phyloP scores from a whole-genome alignment of 2,329 filamentous ascomycete species.

The Aspergillus sp. region DNA sequence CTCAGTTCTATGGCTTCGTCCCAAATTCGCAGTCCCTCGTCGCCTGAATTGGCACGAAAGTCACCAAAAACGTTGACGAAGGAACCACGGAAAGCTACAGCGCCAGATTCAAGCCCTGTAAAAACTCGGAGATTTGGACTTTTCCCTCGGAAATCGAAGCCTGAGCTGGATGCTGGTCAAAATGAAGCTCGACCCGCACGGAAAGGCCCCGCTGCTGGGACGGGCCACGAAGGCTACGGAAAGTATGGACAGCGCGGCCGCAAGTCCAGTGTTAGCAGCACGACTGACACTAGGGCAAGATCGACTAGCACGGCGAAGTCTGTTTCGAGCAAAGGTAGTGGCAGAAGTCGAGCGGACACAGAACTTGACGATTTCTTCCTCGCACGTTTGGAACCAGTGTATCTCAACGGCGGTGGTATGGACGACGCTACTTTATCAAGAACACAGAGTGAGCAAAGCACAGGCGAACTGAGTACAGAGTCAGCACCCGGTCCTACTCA shows the following conservation, averaged over 20 bases:
- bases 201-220: conserved; percentile 86
- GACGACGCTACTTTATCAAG: conserved; percentile 33
- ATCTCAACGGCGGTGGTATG: conserved; percentile 48
- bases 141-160: conserved; percentile 72
- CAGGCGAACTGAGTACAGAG: conserved; percentile 32
- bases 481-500: conserved; percentile 26
- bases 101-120: conserved; percentile 28
- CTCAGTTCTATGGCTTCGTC: conserved; percentile 34
- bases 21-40: conserved; percentile 33
- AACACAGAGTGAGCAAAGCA: conserved; percentile 43
- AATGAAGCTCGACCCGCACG: conserved; percentile 57
- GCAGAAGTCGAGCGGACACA: conserved; percentile 39
- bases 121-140: conserved; percentile 70
- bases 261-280: conserved; percentile 43
- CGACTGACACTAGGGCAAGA: conserved; percentile 38
- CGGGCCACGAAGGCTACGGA: conserved; percentile 73
- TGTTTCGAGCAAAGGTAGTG: conserved; percentile 42
- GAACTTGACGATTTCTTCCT: conserved; percentile 51
- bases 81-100: conserved; percentile 21
- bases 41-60: conserved; percentile 30
- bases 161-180: conserved; percentile 49
- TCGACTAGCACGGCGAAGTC: conserved; percentile 43
- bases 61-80: conserved; percentile 39
- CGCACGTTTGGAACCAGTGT: conserved; percentile 49
- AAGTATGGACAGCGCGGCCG: conserved; percentile 48